phyloP scores from a whole-genome alignment of 176 grass and related monocot genomes.

The Saccharum spontaneum region DNA sequence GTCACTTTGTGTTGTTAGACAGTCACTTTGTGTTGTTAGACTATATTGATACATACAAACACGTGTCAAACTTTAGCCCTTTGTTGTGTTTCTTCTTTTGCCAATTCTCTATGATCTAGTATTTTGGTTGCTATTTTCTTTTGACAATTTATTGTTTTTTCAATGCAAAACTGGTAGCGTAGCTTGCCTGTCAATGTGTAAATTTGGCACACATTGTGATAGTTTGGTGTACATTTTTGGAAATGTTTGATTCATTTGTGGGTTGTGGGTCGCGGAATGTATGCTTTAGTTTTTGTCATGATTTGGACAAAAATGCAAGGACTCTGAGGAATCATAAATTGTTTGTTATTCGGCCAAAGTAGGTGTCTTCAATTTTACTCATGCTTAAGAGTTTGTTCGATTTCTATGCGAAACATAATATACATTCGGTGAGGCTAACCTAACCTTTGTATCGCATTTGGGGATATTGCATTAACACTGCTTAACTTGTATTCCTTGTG shows the following conservation, averaged over 20 bases:
- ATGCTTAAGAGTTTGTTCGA: not conserved
- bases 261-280: not conserved
- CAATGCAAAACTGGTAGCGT: not conserved
- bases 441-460: not conserved
- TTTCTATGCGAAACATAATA: not conserved
- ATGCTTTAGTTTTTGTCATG: not conserved
- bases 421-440: not conserved
- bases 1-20: not conserved
- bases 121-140: not conserved
- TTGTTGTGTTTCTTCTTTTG: not conserved
- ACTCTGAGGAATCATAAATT: not conserved
- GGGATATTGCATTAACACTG: not conserved
- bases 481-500: not conserved
- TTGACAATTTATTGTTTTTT: not conserved
- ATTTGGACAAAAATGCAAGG: not conserved
- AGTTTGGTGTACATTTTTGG: constrained; percentile 5
- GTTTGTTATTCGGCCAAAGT: not conserved
- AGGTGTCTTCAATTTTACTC: not conserved
- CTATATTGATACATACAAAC: not conserved
- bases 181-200: constrained; percentile 3
- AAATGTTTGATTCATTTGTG: constrained; percentile 8
- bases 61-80: not conserved
- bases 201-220: not conserved
- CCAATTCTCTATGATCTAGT: not conserved
- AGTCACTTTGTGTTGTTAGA: not conserved